phyloP scores from a whole-genome alignment of 129 eudicot genomes.

The Pulicaria dysenterica region DNA sequence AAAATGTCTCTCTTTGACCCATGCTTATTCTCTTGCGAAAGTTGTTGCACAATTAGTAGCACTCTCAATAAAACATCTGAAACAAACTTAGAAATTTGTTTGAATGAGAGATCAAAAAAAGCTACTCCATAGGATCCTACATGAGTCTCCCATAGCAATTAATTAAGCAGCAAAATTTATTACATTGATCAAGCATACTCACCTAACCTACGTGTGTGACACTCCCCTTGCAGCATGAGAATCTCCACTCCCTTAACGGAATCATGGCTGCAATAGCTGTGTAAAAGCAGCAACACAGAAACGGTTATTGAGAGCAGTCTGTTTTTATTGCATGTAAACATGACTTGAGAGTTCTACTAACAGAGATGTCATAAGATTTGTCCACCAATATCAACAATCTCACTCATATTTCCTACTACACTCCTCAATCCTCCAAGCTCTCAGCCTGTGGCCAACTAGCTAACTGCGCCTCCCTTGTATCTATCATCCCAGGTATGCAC shows the following conservation, averaged over 20 bases:
- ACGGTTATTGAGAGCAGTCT: neutral
- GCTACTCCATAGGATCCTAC: constrained; percentile 7
- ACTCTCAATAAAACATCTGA: constrained; percentile 80
- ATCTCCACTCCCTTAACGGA: constrained; percentile 68
- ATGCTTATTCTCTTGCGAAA: constrained; percentile 90
- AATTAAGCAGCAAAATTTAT: neutral
- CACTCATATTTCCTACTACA: too few relatives aligned
- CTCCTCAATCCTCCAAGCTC: too few relatives aligned
- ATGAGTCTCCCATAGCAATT: constrained; percentile 1
- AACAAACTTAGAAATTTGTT: constrained; percentile 12
- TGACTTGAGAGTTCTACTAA: neutral
- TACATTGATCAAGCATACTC: constrained; percentile 32
- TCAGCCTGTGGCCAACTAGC: too few relatives aligned
- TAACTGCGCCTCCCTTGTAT: too few relatives aligned
- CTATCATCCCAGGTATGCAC: too few relatives aligned
- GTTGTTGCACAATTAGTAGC: constrained; percentile 84
- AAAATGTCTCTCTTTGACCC: constrained; percentile 94
- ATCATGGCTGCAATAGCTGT: constrained; percentile 76
- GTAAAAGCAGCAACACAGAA: neutral
- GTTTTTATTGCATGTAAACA: neutral
- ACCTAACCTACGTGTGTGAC: constrained; percentile 82
- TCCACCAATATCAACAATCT: too few relatives aligned
- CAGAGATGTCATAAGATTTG: neutral
- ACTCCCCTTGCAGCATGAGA: constrained; percentile 56
- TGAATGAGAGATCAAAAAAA: neutral